Evolutionary conservation across 1,284 basidiomycete species (phyloP).

Genomic region (Afroboletus lepidellus): DNA sequence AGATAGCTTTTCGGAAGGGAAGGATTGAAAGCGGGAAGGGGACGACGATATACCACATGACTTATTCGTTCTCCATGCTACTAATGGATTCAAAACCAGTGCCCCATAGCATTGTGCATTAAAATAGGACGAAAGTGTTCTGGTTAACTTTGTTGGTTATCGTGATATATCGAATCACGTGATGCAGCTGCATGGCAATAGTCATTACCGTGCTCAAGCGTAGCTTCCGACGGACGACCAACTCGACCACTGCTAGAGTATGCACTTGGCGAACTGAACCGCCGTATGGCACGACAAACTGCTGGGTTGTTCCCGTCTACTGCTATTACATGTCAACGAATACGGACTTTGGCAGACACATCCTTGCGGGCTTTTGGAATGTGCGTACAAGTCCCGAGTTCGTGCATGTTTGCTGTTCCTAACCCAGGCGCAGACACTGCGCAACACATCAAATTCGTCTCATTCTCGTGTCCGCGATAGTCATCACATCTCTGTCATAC

Average conservation of each 20-base stretch:
- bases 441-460: constrained; percentile 91
- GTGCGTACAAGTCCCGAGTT: constrained; percentile 44
- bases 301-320: constrained; percentile 17
- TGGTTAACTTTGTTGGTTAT: no score
- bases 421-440: constrained; percentile 58
- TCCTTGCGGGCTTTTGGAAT: constrained; percentile 73
- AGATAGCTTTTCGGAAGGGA: constrained; percentile 11
- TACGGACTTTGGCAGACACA: constrained; percentile 45
- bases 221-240: not conserved
- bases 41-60: constrained; percentile 23
- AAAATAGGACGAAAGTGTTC: not conserved
- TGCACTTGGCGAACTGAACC: constrained; percentile 17
- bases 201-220: not conserved
- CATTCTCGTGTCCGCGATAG: constrained; percentile 88
- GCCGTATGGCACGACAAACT: constrained; percentile 25
- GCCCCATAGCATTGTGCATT: no score
- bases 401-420: constrained; percentile 6
- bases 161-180: constrained; percentile 21
- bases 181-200: constrained; percentile 1
- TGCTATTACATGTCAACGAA: constrained; percentile 30
- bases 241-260: constrained; percentile 10
- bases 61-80: constrained; percentile 13
- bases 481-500: constrained; percentile 95
- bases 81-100: constrained; percentile 10
- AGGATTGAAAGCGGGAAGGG: not conserved